phyloP scores from a whole-genome alignment of 2,329 filamentous ascomycete species.

The Coniella lustricola region DNA sequence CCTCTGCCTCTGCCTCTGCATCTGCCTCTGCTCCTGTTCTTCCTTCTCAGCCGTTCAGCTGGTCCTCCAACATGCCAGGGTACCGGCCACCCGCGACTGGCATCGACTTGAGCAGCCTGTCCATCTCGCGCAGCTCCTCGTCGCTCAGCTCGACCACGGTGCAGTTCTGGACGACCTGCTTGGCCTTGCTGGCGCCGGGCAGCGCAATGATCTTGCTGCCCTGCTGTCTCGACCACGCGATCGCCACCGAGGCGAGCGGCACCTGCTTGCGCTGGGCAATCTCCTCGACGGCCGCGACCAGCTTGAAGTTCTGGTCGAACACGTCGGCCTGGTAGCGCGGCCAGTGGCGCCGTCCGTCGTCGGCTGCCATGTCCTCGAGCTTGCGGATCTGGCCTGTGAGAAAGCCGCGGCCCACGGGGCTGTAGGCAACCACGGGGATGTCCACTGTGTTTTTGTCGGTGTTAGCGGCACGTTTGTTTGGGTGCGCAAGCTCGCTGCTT shows the following conservation, averaged over 20 bases:
- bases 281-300: constrained; percentile 50
- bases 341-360: constrained; percentile 36
- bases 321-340: constrained; percentile 55
- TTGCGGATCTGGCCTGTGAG: constrained; percentile 49
- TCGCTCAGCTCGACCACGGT: constrained; percentile 40
- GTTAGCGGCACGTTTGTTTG: too few species aligned
- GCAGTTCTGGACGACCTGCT: constrained; percentile 53
- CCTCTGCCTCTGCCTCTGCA: too few species aligned
- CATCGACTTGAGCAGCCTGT: constrained; percentile 40
- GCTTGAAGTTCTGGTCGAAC: constrained; percentile 57
- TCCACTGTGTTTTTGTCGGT: constrained; percentile 25
- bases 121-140: constrained; percentile 44
- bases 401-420: constrained; percentile 40
- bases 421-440: constrained; percentile 34
- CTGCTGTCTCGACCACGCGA: constrained; percentile 53
- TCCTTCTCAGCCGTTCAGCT: constrained; percentile 8
- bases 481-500: too few species aligned
- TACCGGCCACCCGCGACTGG: constrained; percentile 43
- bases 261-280: constrained; percentile 54
- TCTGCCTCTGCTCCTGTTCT: too few species aligned
- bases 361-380: constrained; percentile 46
- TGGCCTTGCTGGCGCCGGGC: constrained; percentile 52
- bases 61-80: constrained; percentile 14
- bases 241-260: constrained; percentile 56
- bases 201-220: constrained; percentile 54